Evolutionary conservation across 2,329 filamentous ascomycete genomes (phyloP), one percentile per base, ranked within the genome.

Genomic region (Neodidymelliopsis sp.): DNA sequence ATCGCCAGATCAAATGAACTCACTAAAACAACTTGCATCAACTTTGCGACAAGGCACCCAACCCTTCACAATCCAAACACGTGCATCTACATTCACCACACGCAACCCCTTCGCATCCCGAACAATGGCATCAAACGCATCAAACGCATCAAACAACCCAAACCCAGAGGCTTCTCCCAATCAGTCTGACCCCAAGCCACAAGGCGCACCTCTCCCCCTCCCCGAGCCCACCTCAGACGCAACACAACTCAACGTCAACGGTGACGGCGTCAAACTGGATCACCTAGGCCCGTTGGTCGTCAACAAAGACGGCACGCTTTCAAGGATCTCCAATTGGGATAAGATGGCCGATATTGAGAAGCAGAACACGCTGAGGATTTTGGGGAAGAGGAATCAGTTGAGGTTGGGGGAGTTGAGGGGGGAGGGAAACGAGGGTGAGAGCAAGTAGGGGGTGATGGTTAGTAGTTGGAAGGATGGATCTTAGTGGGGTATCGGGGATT

Each of bases 251-350:
- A 64, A 72, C 41, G 62, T 75, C 42, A 63, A 62, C 43, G 63
- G 52, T 28, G 67, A 65, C 4, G 66, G 61, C 11, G 78, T 88
- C 31, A 82, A 80, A 38, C 80, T 91, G 7, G 86, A 90, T 64
- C 80, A 84, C 53, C 75, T 91, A 18, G 88, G 89, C 0, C 89
- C 89, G 2, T 77, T 91, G 61, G 87, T 92, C 1, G 84, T 91
- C 44, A 88, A 90, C 69, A 76, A 78, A 53, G 86, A 92, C 70
- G 89, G 89, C 15, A 85, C 85, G 7, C 71, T 91, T 59, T 85
- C 84, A 47, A 81, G 88, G 24, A 88, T 92, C 60, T 74, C 80
- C 25, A 91, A 92, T 70, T 92, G 88, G 88, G 77, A 75, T 7
- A 76, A 85, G 56, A 90, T 91, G 88, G 81, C 82, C 2, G 83